Evolutionary conservation across 768 basidiomycete species (phyloP), one percentile per base, ranked within the genome.

Genomic region (Boletales sp.): DNA sequence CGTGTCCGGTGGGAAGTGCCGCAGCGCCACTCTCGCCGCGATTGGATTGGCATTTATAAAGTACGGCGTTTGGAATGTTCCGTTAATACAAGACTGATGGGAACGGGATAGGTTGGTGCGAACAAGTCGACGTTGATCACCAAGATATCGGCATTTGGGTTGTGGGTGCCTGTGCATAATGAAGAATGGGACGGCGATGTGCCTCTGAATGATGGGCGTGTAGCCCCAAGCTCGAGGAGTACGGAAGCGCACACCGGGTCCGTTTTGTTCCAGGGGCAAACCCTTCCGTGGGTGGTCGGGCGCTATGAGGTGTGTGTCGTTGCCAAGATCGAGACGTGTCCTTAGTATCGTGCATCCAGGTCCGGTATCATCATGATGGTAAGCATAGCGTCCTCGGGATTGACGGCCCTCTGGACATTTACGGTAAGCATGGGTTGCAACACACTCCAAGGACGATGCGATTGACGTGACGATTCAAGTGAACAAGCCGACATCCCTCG

Each of bases 31-130:
- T 94, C 94, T 12, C 79, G 90, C 12, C 83, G 84, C 58, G 96
- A 99, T 66, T 98, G 96, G 96, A 88, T 99, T 60, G 96, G 94
- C 13, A 81, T 97, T 21, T 93, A 93, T 64, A 78, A 86, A 64
- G 90, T 90, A 58, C 36, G 57, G 13, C 74, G 41, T 44, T 42
- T 37, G 35, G 13, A 15, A 8, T 49, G 33, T 25, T 44, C 25
- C 18, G 17, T 41, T 35, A 17, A 19, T 25, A 17, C 17, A 12
- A 13, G 34, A 7, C 14, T 5, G 44, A 36, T 33, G 25, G 25
- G 25, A 28, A 7, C 25, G 25, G 25, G 25, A 28, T 28, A 28
- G 25, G 25, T 94, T 45, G 94, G 90, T 30, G 93, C 93, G 0
- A 96, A 94, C 68, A 84, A 84, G 61, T 90, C 86, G 13, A 82